A percentile compares a stretch with the other conserved stretches of the same genome.
These are phyloP conservation scores for Umbelopsis sp. DNA, from an alignment of 192 early-diverging fungal species.

Conservation along the genomic window DNA sequence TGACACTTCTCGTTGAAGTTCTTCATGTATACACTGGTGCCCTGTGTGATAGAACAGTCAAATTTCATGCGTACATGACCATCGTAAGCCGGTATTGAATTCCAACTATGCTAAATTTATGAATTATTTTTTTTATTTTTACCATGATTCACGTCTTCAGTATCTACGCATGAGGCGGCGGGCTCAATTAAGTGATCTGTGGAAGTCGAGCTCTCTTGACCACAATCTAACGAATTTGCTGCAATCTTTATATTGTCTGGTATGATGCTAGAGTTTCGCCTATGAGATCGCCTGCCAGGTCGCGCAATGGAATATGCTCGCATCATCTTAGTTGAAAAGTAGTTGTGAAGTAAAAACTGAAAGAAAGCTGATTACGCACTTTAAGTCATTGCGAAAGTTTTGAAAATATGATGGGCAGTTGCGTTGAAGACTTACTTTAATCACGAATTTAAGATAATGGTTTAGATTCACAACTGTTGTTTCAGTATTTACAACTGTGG, in stretches of 20 bases:
- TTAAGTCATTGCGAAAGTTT: background rate
- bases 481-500: background rate
- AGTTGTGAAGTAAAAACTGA: background rate
- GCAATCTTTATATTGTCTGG: background rate
- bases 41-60: no score
- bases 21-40: no score
- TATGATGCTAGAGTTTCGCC: background rate
- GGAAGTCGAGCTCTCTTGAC: no score
- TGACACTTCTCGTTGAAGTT: no score
- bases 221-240: no score
- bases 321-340: background rate
- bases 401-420: background rate
- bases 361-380: background rate
- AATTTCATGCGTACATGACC: no score
- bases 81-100: no score
- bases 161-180: background rate
- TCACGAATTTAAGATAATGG: background rate
- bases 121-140: no score
- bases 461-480: no score
- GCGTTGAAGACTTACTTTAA: background rate
- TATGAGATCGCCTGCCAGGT: background rate
- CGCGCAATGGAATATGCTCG: constrained; percentile 12
- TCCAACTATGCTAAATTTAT: no score
- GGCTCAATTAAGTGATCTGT: background rate
- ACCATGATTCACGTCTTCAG: background rate